A percentile compares a stretch with the other conserved stretches of the same genome.
These are phyloP conservation scores for Cyclotella baltica DNA, from an alignment of 108 stramenopile genomes.

Conservation along the genomic window DNA sequence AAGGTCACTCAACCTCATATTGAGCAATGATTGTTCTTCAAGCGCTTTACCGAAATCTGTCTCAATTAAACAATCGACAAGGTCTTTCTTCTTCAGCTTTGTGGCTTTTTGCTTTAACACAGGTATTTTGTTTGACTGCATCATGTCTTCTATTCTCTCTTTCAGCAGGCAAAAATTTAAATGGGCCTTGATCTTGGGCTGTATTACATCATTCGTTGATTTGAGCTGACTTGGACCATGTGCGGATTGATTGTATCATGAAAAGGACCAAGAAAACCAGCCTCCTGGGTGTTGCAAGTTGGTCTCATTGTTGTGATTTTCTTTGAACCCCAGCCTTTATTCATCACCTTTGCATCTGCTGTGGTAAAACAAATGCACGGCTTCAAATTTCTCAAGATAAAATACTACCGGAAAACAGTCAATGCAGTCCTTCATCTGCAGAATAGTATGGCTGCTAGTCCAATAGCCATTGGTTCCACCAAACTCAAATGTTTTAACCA, in stretches of 20 bases:
- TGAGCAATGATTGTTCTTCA: neutral
- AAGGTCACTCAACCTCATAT: neutral
- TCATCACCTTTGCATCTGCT: neutral
- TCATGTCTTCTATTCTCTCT: too few relatives aligned
- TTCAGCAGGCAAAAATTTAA: too few relatives aligned
- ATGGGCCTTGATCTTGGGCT: too few relatives aligned
- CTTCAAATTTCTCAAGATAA: neutral
- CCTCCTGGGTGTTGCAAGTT: neutral
- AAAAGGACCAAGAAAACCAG: neutral
- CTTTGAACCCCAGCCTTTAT: neutral
- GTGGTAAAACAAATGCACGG: neutral
- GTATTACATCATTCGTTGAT: too few relatives aligned
- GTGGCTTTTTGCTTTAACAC: neutral
- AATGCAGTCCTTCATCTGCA: constrained; percentile 8
- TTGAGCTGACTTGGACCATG: too few relatives aligned
- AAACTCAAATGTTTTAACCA: neutral
- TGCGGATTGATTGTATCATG: too few relatives aligned
- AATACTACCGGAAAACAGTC: neutral
- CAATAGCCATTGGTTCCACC: constrained; percentile 14
- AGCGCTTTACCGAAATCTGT: neutral
- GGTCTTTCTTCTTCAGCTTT: neutral
- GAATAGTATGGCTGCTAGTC: constrained; percentile 16
- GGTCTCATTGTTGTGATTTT: neutral
- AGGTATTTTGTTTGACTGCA: too few relatives aligned
- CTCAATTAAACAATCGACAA: neutral